Evolutionary conservation across 441 rosid species (phyloP).

Genomic region (Euphorbia schlechtendalii): DNA sequence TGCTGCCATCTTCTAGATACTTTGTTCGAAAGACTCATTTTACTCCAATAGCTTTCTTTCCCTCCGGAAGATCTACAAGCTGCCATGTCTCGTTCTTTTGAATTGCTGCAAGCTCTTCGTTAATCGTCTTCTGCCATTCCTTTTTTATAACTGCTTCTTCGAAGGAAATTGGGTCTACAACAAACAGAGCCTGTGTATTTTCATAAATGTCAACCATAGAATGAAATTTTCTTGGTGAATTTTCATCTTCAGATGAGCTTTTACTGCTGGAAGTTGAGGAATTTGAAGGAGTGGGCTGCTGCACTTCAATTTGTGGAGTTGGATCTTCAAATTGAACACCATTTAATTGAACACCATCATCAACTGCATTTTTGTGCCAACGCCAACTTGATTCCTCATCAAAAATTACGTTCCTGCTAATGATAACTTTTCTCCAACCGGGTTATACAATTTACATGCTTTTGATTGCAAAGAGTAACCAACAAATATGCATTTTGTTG

Average conservation of each 20-base stretch:
- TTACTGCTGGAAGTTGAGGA: too few species aligned
- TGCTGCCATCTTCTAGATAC: not conserved
- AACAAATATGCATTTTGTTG: not conserved
- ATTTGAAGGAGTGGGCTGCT: too few species aligned
- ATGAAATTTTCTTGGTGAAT: too few species aligned
- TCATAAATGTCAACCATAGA: not conserved
- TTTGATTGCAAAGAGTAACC: not conserved
- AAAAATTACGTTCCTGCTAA: not conserved
- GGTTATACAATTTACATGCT: not conserved
- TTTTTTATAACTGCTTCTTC: not conserved
- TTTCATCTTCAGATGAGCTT: too few species aligned
- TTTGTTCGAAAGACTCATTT: not conserved
- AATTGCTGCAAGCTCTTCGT: too few species aligned
- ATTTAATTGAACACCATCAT: too few species aligned
- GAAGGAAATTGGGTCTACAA: not conserved
- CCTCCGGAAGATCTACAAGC: too few species aligned
- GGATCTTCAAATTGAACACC: too few species aligned
- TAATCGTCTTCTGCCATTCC: not conserved
- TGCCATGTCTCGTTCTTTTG: too few species aligned
- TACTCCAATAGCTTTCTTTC: not conserved
- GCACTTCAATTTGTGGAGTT: too few species aligned
- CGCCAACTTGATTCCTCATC: not conserved
- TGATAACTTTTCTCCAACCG: not conserved
- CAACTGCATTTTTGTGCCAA: too few species aligned
- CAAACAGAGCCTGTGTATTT: not conserved